Percentiles rank a stretch among this genome's conserved stretches.
These are phyloP conservation scores for Solanum hybrid DNA, from an alignment of 305 asterid genomes.

Conservation along the genomic window DNA sequence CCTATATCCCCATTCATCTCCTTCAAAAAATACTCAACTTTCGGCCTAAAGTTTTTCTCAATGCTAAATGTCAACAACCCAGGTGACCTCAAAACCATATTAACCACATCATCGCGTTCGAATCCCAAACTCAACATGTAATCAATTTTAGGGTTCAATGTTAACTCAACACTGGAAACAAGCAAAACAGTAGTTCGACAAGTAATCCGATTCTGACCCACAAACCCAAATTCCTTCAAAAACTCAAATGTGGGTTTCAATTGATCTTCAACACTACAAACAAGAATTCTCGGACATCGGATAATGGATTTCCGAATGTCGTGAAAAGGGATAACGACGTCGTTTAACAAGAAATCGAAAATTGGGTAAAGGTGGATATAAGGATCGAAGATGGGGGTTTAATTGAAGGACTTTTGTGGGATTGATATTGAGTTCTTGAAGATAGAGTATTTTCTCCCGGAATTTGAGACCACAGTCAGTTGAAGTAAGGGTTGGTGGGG, in stretches of 20 bases:
- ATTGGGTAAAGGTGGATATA: slow-evolving; percentile 50
- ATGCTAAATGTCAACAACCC: slow-evolving; percentile 77
- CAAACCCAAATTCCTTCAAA: slow-evolving; percentile 46
- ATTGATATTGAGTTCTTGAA: slow-evolving; percentile 36
- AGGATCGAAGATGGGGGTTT: slow-evolving; percentile 63
- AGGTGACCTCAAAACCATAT: slow-evolving; percentile 78
- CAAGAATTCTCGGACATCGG: slow-evolving; percentile 66
- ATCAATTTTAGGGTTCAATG: slow-evolving; percentile 57
- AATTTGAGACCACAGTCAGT: slow-evolving; percentile 49
- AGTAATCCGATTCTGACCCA: slow-evolving; percentile 35
- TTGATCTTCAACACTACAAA: slow-evolving; percentile 36
- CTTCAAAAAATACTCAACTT: slow-evolving; percentile 49
- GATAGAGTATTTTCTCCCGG: slow-evolving; percentile 51
- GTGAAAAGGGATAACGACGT: slow-evolving; percentile 38
- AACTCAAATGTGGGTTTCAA: slow-evolving; percentile 47
- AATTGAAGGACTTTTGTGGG: slow-evolving; percentile 48
- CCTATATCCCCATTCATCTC: slow-evolving; percentile 64
- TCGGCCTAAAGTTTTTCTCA: slow-evolving; percentile 70
- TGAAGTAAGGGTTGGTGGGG: slow-evolving; percentile 8
- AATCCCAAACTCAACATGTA: slow-evolving; percentile 53
- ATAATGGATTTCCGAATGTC: slow-evolving; percentile 40
- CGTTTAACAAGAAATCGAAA: slow-evolving; percentile 49
- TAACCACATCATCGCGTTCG: slow-evolving; percentile 37
- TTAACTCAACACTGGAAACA: slow-evolving; percentile 64
- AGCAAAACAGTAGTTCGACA: slow-evolving; percentile 58